These are phyloP conservation scores for Phaeosphaeriaceae sp. DNA, from an alignment of 2,329 filamentous ascomycete species.

Conservation along the genomic window DNA sequence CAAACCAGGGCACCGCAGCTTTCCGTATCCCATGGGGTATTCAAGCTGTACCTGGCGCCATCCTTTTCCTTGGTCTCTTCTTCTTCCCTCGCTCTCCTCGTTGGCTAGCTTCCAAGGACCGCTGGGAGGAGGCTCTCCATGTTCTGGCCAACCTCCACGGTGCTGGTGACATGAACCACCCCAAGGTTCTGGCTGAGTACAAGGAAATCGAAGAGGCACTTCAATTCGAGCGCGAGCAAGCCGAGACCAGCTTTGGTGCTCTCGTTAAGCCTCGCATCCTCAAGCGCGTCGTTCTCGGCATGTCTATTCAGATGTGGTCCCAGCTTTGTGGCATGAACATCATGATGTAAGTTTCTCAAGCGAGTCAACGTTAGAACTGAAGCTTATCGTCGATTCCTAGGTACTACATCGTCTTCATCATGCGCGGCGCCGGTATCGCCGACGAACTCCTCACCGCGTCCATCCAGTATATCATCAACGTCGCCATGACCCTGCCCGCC, in stretches of 20 bases:
- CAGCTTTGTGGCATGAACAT: slow-evolving; percentile 69
- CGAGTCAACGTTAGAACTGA: too few relatives aligned
- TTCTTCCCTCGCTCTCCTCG: slow-evolving; percentile 64
- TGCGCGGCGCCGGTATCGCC: slow-evolving; percentile 65
- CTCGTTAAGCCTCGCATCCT: slow-evolving; percentile 61
- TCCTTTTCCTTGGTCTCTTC: slow-evolving; percentile 51
- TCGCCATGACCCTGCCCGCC: slow-evolving; percentile 66
- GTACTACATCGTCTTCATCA: slow-evolving; percentile 66
- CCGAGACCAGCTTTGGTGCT: slow-evolving; percentile 58
- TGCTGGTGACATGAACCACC: slow-evolving; percentile 62
- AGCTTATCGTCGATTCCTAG: too few relatives aligned
- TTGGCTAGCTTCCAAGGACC: slow-evolving; percentile 73
- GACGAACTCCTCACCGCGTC: slow-evolving; percentile 66
- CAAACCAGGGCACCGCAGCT: slow-evolving; percentile 53
- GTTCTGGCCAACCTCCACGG: slow-evolving; percentile 65
- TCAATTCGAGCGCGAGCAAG: slow-evolving; percentile 62
- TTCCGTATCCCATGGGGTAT: slow-evolving; percentile 55
- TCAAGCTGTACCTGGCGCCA: slow-evolving; percentile 51
- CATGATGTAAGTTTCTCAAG: slow-evolving; percentile 55
- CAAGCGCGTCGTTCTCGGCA: slow-evolving; percentile 65
- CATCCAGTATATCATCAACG: slow-evolving; percentile 72
- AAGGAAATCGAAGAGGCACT: slow-evolving; percentile 67
- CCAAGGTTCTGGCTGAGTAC: slow-evolving; percentile 70
- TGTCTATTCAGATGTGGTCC: slow-evolving; percentile 67
- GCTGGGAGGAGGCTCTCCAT: slow-evolving; percentile 71